Percentiles rank a stretch among this genome's conserved stretches.
Conservation (phyloP, 306 rosid species). For the Cicer chorassanicum region DNA sequence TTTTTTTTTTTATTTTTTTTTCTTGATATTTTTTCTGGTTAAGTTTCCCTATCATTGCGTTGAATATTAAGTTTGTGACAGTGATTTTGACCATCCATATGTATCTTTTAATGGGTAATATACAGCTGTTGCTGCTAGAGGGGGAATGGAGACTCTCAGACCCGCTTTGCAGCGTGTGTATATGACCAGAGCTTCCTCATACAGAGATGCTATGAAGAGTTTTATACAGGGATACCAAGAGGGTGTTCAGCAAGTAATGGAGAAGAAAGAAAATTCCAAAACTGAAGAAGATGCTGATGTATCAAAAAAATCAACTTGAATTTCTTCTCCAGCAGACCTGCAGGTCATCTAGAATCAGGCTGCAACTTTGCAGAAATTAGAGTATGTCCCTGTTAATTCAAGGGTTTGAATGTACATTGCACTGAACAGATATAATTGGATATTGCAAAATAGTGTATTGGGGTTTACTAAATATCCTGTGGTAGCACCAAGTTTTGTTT, state of each 20-base stretch:
- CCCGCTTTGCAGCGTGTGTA: conserved; percentile 86
- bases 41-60: neutral
- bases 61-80: conserved; percentile 24
- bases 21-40: conserved; percentile 16
- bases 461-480: conserved; percentile 9
- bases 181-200: conserved; percentile 92
- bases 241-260: conserved; percentile 72
- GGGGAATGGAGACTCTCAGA: conserved; percentile 64
- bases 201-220: conserved; percentile 84
- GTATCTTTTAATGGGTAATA: conserved; percentile 46
- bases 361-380: conserved; percentile 42
- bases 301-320: conserved; percentile 54
- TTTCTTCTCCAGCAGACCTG: conserved; percentile 31
- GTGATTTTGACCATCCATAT: conserved; percentile 38
- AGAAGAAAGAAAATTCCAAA: conserved; percentile 61
- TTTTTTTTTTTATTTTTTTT: conserved; percentile 5
- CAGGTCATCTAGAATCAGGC: conserved; percentile 24
- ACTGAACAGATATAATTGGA: neutral
- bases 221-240: conserved; percentile 85
- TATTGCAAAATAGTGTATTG: conserved; percentile 40
- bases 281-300: conserved; percentile 52
- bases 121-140: conserved; percentile 84
- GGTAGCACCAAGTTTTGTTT: conserved; percentile 10
- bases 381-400: conserved; percentile 8
- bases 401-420: neutral